Conservation (phyloP, 805 yeast genomes). For the Sugiyamaella valdiviana region DNA sequence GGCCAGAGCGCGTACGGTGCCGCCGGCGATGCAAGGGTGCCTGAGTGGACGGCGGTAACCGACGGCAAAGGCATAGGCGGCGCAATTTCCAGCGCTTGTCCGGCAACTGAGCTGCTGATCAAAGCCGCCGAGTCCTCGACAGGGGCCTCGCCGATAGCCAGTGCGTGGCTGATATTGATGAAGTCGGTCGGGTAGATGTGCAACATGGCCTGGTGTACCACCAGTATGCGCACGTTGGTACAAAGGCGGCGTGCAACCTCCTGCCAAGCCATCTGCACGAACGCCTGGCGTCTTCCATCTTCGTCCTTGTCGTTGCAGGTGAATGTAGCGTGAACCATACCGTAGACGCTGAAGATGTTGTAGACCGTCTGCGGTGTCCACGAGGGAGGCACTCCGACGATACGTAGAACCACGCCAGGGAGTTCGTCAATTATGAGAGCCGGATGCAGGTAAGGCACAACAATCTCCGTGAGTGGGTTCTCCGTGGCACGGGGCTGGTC, state of each 20-base stretch:
- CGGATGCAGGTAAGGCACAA: background rate
- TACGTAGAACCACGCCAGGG: slow-evolving; percentile 7
- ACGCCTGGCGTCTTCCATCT: slow-evolving; percentile 13
- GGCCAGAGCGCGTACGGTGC: too few relatives aligned
- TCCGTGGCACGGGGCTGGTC: too few relatives aligned
- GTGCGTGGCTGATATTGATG: background rate
- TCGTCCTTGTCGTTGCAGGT: slow-evolving; percentile 13
- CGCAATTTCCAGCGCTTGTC: too few relatives aligned
- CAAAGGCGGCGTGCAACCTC: slow-evolving; percentile 2
- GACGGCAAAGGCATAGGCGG: too few relatives aligned
- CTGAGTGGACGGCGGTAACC: too few relatives aligned
- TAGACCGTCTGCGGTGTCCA: slow-evolving; percentile 14
- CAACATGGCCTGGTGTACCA: background rate
- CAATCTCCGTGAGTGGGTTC: too few relatives aligned
- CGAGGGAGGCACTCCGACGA: slow-evolving; percentile 12
- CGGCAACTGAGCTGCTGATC: too few relatives aligned
- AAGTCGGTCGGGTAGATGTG: background rate
- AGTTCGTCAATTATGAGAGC: background rate
- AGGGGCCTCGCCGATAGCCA: too few relatives aligned
- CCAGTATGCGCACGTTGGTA: background rate
- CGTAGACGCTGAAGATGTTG: slow-evolving; percentile 11
- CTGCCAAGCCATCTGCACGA: slow-evolving; percentile 11
- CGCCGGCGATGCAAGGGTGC: too few relatives aligned
- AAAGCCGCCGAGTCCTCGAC: too few relatives aligned
- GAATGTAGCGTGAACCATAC: slow-evolving; percentile 9